phyloP scores from a whole-genome alignment of 352 stramenopile species.

The Phytopythium litorale region DNA sequence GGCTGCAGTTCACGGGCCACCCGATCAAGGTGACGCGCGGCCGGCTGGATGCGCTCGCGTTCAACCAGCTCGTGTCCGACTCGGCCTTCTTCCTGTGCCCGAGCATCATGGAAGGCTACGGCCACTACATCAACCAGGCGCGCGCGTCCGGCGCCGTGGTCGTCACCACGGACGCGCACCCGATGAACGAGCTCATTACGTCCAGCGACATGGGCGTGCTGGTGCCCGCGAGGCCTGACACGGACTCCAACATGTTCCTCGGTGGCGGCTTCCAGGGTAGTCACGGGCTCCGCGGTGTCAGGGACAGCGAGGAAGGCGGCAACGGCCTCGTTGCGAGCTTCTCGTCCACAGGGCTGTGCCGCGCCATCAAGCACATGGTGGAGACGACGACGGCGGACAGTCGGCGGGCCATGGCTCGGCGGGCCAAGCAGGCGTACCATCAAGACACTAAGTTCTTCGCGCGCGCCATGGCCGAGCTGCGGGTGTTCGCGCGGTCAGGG shows the following conservation, averaged over 20 bases:
- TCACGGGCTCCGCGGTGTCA: conserved; percentile 21
- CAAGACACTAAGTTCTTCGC: conserved; percentile 51
- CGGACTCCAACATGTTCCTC: conserved; percentile 25
- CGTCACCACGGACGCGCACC: conserved; percentile 36
- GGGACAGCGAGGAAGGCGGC: not conserved
- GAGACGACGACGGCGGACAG: conserved; percentile 18
- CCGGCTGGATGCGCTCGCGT: conserved; percentile 21
- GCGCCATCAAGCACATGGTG: conserved; percentile 29
- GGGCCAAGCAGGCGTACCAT: conserved; percentile 39
- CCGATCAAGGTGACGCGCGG: conserved; percentile 15
- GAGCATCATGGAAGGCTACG: conserved; percentile 60
- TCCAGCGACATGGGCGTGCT: conserved; percentile 30
- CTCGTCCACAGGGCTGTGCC: conserved; percentile 24
- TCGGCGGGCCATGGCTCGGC: conserved; percentile 23
- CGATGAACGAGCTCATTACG: conserved; percentile 64
- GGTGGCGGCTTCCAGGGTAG: conserved; percentile 26
- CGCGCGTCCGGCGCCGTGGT: conserved; percentile 37
- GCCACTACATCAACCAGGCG: conserved; percentile 69
- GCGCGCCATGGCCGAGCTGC: conserved; percentile 32
- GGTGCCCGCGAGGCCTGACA: not conserved
- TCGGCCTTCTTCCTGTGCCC: conserved; percentile 45
- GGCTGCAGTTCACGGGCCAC: conserved; percentile 18
- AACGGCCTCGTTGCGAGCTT: conserved; percentile 29
- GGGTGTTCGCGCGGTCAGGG: conserved; percentile 16
- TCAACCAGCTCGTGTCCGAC: conserved; percentile 38